Conservation (phyloP, 2,329 filamentous ascomycete genomes). For the Exserohilum turcica region DNA sequence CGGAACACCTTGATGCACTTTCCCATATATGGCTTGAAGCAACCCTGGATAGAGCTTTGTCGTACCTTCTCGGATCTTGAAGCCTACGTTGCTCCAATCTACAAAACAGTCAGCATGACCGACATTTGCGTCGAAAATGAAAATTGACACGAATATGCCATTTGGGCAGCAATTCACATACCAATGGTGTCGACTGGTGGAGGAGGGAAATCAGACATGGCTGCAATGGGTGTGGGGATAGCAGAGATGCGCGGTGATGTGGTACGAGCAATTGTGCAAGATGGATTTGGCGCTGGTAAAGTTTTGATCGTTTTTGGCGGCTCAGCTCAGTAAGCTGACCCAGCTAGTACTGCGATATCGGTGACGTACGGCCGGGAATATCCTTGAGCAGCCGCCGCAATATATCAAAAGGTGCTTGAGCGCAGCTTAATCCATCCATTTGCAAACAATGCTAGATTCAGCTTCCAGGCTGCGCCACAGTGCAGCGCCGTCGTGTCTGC, state of each 20-base stretch:
- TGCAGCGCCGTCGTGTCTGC: slow-evolving; percentile 8
- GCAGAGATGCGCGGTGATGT: slow-evolving; percentile 9
- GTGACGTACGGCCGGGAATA: slow-evolving; percentile 30
- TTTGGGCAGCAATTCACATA: slow-evolving; percentile 37
- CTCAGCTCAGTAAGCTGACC: slow-evolving; percentile 27
- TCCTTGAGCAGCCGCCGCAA: slow-evolving; percentile 31
- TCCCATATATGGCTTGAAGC: not conserved
- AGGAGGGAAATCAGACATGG: slow-evolving; percentile 62
- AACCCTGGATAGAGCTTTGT: not conserved
- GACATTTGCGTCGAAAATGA: not conserved
- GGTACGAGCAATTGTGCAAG: slow-evolving; percentile 7
- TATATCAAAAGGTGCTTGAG: slow-evolving; percentile 26
- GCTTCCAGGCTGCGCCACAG: not conserved
- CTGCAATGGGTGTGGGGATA: slow-evolving; percentile 8
- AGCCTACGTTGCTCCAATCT: slow-evolving; percentile 94
- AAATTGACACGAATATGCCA: not conserved
- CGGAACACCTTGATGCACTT: not conserved
- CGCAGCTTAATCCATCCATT: slow-evolving; percentile 8
- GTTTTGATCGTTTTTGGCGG: slow-evolving; percentile 22
- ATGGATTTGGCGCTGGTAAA: slow-evolving; percentile 10
- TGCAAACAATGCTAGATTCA: not conserved
- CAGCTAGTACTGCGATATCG: slow-evolving; percentile 40
- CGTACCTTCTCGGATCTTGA: slow-evolving; percentile 85
- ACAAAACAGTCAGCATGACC: slow-evolving; percentile 15
- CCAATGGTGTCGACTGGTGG: slow-evolving; percentile 77